Evolutionary conservation across 805 yeast species (phyloP), one percentile per base, ranked within the genome.

Genomic region (Pichia kluyveri): DNA sequence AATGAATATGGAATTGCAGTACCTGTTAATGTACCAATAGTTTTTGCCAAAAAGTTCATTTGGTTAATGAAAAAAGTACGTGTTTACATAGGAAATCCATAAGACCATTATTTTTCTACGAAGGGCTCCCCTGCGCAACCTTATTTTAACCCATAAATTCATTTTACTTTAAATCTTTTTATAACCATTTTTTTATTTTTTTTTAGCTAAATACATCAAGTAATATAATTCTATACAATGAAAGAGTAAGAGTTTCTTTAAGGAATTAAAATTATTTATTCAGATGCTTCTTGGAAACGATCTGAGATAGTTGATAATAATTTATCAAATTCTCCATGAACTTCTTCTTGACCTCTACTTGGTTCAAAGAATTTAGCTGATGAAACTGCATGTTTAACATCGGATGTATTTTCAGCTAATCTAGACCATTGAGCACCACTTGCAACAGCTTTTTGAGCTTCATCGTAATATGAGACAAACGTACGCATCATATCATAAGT

Each of bases 401-500:
- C 97, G 51, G 86, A 61, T 48, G 98, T 93, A 50, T 88, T 77
- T 63, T 90, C 97, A 41, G 93, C 62, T 56, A 93, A 78, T 74
- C 88, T 93, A 55, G 86, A 79, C 99, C 99, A 93, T 67, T 77
- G 80, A 34, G 96, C 91, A 62, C 98, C 98, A 59, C 84, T 81
- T 38, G 96, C 76, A 52, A 91, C 85, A 15, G 98, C 96, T 73
- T 89, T 90, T 72, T 91, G 98, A 32, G 99, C 97, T 73, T 93
- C 98, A 58, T 91, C 97, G 63, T 86, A 81, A 70, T 93, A 93
- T 36, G 89, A 70, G 51, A 90, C 80, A 61, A 93, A 93, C 11
- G 90, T 83, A 69, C 86, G 89, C 98, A 93, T 90, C 99, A 93
- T 93, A 67, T 87, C 93, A 59, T 79, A 84, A 42, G 99, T 93